Evolutionary conservation across 352 stramenopile genomes (phyloP).

Genomic region (Globisporangium solare): DNA sequence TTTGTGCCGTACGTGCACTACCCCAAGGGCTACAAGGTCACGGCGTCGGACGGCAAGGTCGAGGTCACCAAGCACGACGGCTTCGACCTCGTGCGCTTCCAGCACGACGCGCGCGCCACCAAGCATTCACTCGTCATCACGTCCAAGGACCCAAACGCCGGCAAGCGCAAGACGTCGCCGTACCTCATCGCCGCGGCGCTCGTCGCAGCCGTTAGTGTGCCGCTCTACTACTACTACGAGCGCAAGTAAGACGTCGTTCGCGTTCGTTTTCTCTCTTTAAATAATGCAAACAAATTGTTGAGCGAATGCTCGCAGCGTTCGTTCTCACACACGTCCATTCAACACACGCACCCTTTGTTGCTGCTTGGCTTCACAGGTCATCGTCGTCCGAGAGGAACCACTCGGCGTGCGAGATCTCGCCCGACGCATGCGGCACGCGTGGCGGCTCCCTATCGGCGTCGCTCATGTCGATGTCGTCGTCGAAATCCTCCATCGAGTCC

Average conservation of each 20-base stretch:
- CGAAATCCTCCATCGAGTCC: conserved; percentile 23
- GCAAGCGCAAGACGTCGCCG: conserved; percentile 11
- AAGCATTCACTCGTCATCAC: background rate
- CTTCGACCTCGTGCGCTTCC: background rate
- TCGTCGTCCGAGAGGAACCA: conserved; percentile 30
- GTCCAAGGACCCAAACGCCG: background rate
- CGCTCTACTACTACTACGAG: conserved; percentile 9
- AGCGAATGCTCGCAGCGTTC: too few relatives aligned
- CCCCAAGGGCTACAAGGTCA: conserved; percentile 47
- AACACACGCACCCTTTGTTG: too few relatives aligned
- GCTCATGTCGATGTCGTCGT: conserved; percentile 45
- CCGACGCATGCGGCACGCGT: conserved; percentile 24
- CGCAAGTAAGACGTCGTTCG: background rate
- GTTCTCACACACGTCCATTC: too few relatives aligned
- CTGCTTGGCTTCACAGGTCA: background rate
- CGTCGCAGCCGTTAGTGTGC: conserved; percentile 10
- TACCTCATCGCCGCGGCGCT: conserved; percentile 9
- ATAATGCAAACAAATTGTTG: too few relatives aligned
- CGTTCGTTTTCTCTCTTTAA: background rate
- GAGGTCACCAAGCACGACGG: conserved; percentile 33
- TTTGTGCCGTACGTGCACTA: conserved; percentile 79
- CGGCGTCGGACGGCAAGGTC: conserved; percentile 56
- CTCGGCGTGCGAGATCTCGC: conserved; percentile 38
- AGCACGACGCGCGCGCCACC: background rate
- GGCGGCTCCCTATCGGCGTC: conserved; percentile 14